Evolutionary conservation across 2,329 filamentous ascomycete genomes (phyloP), one percentile per base, ranked within the genome.

Genomic region (Aspergillus sp.): DNA sequence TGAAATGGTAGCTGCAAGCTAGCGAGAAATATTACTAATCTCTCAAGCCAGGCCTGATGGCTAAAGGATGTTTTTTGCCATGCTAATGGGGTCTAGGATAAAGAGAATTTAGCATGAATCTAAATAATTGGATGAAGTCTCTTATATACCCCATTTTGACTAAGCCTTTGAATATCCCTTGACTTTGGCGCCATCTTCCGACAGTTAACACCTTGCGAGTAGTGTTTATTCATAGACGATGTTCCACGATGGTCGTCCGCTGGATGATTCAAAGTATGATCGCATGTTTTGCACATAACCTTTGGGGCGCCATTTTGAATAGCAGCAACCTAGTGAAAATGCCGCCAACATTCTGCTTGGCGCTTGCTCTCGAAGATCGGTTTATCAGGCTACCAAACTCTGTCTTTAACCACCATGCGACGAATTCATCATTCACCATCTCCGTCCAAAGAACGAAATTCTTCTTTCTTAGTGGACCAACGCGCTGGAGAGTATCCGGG

Each of bases 171-270:
- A 44, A 49, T 49, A 44, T 49, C 40, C 22, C 36, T 19, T 44
- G 17, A 44, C 2, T 44, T 36, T 36, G 17, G 36, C 22, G 24
- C 9, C 7, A 35, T 38, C 14, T 44, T 49, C 24, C n/a, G 14
- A 30, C 41, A 50, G 19, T 44, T 50, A 45, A 50, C 41, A 22
- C 41, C 22, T 38, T n/a, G n/a, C n/a, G n/a, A n/a, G n/a, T n/a
- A n/a, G n/a, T n/a, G n/a, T n/a, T n/a, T n/a, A n/a, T n/a, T n/a
- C n/a, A n/a, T n/a, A n/a, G n/a, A n/a, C n/a, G n/a, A n/a, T n/a
- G n/a, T n/a, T n/a, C n/a, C n/a, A n/a, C n/a, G n/a, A n/a, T n/a
- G n/a, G n/a, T n/a, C n/a, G n/a, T n/a, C n/a, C n/a, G n/a, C n/a
- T n/a, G n/a, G n/a, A n/a, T n/a, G n/a, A n/a, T n/a, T n/a, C n/a